phyloP scores from a whole-genome alignment of 768 basidiomycete genomes.

The Tulasnella sp. region DNA sequence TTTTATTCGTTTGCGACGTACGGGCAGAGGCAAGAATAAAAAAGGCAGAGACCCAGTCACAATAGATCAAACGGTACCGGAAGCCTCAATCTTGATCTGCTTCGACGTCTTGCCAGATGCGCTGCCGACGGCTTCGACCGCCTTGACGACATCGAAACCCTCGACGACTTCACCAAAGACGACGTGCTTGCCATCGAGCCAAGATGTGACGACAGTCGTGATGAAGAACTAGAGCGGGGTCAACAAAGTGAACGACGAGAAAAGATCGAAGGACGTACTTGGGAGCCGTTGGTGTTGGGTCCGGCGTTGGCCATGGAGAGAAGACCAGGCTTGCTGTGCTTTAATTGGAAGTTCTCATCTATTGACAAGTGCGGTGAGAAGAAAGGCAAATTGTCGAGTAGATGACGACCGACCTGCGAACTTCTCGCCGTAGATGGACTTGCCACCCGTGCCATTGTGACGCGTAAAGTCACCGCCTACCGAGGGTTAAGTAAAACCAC shows the following conservation, averaged over 20 bases:
- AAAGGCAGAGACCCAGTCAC: background rate
- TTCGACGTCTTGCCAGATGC: constrained; percentile 25
- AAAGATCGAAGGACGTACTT: constrained; percentile 24
- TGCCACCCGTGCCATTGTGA: constrained; percentile 29
- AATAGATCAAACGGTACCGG: constrained; percentile 20
- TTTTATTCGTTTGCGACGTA: no score
- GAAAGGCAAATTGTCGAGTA: background rate
- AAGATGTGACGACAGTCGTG: constrained; percentile 29
- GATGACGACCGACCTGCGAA: constrained; percentile 26
- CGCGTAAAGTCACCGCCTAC: constrained; percentile 33
- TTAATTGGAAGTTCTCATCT: constrained; percentile 33
- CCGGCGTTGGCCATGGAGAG: constrained; percentile 44
- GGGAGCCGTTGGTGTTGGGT: constrained; percentile 39
- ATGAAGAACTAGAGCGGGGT: constrained; percentile 30
- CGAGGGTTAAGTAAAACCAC: no score
- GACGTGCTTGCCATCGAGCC: constrained; percentile 35
- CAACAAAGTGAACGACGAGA: constrained; percentile 1
- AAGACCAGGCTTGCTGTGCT: constrained; percentile 31
- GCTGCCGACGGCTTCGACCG: constrained; percentile 26
- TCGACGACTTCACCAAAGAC: constrained; percentile 35
- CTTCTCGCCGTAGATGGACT: constrained; percentile 30
- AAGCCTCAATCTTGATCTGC: constrained; percentile 22
- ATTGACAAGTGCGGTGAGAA: background rate
- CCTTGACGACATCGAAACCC: constrained; percentile 31
- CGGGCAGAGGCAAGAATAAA: no score